Base-by-base conservation (phyloP, 2,329 filamentous ascomycete species). In the Alternaria triticina region DNA sequence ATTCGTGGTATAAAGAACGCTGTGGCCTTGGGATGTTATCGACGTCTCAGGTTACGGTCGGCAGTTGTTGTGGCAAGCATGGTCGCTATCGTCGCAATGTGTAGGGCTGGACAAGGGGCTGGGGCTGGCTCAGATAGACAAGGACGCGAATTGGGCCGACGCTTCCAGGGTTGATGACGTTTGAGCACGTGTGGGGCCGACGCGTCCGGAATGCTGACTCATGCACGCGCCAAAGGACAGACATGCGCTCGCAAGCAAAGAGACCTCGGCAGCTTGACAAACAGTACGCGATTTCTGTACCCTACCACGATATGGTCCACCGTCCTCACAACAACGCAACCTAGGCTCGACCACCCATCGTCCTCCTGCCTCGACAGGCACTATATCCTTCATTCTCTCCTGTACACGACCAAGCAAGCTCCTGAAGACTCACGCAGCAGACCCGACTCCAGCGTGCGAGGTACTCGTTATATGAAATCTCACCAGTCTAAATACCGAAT, bases 1-100 rank as follows among this genome's bases (percentile, higher is more conserved):
- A 28, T 49, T 33, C 23, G 44, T 47, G n/a, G 22, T 15, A 54
- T 50, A 12, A n/a, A 17, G 22, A n/a, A 43, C 9, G 45, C 43
- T 25, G 30, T 28, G 30, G 27, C 36, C 50, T 60, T 60, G 50
- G 51, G 30, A 44, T 33, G 17, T 22, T 61, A 50, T 61, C 22
- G 13, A 40, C 22, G 44, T 43, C 58, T 61, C 28, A 28, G 49
- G 23, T 23, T 25, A 45, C 1, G 3, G 15, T 28, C 58, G 58
- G 58, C 58, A 61, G 58, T 61, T 61, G 36, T 25, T 15, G 5
- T 49, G 22, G 43, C 30, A 56, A 56, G 51, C 52, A 28, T 28
- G 5, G 7, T 49, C 40, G 49, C 23, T n/a, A 36, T 23, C 23
- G 17, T 22, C 12, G 12, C 30, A 15, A 20, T 49, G 20, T 23